A percentile compares a stretch with the other conserved stretches of the same genome.
Conservation (phyloP, 140 eudicot species). For the Stevia rebaudiana region DNA sequence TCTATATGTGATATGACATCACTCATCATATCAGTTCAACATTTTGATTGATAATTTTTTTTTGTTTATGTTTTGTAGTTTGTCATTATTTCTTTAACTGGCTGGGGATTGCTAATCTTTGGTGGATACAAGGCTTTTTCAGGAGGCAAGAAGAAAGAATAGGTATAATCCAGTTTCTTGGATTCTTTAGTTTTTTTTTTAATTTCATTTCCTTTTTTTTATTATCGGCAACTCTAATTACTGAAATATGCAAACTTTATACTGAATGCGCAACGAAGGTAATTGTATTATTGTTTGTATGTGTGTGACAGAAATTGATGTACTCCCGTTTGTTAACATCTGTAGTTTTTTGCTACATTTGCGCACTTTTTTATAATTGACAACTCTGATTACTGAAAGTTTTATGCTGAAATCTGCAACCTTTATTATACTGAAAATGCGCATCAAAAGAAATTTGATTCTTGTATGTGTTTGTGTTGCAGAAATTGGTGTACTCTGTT, state of each 20-base stretch:
- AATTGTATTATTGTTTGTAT: neutral
- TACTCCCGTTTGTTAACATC: neutral
- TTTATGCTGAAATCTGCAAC: neutral
- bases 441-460: neutral
- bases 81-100: slow-evolving; percentile 68
- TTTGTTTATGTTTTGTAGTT: slow-evolving; percentile 43
- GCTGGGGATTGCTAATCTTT: slow-evolving; percentile 60
- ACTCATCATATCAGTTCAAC: neutral
- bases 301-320: slow-evolving; percentile 37
- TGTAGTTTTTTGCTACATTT: neutral
- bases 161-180: slow-evolving; percentile 22
- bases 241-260: neutral
- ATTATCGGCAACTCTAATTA: neutral
- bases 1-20: neutral
- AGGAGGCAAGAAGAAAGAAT: slow-evolving; percentile 53
- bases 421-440: slow-evolving; percentile 1
- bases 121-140: slow-evolving; percentile 61
- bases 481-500: slow-evolving; percentile 34
- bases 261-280: neutral
- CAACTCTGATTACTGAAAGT: neutral
- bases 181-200: neutral
- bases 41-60: neutral
- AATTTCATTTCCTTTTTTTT: too few species aligned
- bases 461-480: slow-evolving; percentile 13
- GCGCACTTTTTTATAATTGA: neutral